Evolutionary conservation across 495 filamentous ascomycete species (phyloP), one percentile per base, ranked within the genome.

Genomic region (Neurospora sp.): DNA sequence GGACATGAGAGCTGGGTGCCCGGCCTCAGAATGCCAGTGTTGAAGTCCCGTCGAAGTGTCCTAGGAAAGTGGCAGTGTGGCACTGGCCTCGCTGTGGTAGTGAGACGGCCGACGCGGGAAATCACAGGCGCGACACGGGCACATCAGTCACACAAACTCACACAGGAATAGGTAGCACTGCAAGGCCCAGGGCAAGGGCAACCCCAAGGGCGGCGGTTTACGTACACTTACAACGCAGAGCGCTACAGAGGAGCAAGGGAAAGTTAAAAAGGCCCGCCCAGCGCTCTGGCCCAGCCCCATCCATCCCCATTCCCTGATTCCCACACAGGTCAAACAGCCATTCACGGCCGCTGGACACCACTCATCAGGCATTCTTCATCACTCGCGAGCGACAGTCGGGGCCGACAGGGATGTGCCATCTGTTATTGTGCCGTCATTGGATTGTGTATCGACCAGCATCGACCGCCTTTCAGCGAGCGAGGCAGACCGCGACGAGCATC

Each of bases 401-500:
- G 27, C 14, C 23, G 54, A 66, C 54, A 66, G 54, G 54, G 54
- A 66, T 66, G 54, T 62, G 54, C 23, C 12, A 62, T 62, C 54
- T 31, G 54, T 66, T 66, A 66, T 35, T 66, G 54, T 66, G 54
- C 54, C 54, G 54, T 66, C 27, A 66, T 66, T 66, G 54, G 54
- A 66, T 66, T 66, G 54, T 66, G 54, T 66, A 66, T 66, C 54
- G 54, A 66, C 54, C 54, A 66, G 54, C 54, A 66, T 66, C 54
- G 54, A 66, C 54, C 54, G 54, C 54, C 27, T 66, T 66, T 66
- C 54, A 66, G 54, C 27, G 27, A 66, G 54, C 54, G 54, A 66
- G 27, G 54, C 54, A 66, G 54, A 66, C 54, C 54, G 54, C 54
- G 54, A 66, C 54, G 27, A 66, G 54, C 54, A 66, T 66, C 54